Evolutionary conservation across 2,329 filamentous ascomycete species (phyloP).

Genomic region (Akanthomyces dipterigenus): DNA sequence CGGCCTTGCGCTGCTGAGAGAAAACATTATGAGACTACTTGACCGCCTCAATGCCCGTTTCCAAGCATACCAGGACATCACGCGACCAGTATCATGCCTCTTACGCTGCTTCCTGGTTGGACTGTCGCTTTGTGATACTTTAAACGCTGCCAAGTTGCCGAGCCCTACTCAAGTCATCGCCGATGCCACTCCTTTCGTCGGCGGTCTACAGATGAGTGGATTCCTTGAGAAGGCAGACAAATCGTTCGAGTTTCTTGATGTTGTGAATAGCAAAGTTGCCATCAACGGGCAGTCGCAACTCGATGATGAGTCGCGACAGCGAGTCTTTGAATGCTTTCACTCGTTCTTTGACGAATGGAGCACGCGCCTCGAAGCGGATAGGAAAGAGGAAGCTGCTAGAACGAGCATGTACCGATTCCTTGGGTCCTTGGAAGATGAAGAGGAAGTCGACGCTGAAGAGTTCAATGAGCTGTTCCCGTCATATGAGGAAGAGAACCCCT

Average conservation of each 20-base stretch:
- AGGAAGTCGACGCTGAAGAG: constrained; percentile 66
- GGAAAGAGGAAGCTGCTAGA: constrained; percentile 65
- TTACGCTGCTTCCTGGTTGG: constrained; percentile 74
- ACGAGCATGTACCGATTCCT: constrained; percentile 77
- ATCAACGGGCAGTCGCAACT: constrained; percentile 42
- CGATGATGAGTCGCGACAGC: constrained; percentile 36
- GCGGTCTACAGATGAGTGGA: constrained; percentile 26
- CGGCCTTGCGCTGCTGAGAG: constrained; percentile 44
- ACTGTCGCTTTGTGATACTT: constrained; percentile 51
- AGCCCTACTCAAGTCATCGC: constrained; percentile 31
- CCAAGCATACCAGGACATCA: constrained; percentile 78
- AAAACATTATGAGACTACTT: constrained; percentile 61
- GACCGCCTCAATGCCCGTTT: constrained; percentile 63
- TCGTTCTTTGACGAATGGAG: constrained; percentile 76
- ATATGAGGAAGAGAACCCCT: constrained; percentile 50
- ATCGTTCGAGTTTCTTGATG: constrained; percentile 44
- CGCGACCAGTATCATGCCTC: constrained; percentile 69
- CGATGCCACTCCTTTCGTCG: constrained; percentile 48
- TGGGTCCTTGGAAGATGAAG: constrained; percentile 69
- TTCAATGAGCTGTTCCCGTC: constrained; percentile 77
- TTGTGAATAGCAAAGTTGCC: constrained; percentile 35
- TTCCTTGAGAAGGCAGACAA: constrained; percentile 16
- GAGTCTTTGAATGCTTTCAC: constrained; percentile 61
- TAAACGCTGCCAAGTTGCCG: constrained; percentile 37
- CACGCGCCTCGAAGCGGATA: constrained; percentile 66